These are phyloP conservation scores for Ogataea siamensis DNA, from an alignment of 805 yeast genomes.

Conservation along the genomic window DNA sequence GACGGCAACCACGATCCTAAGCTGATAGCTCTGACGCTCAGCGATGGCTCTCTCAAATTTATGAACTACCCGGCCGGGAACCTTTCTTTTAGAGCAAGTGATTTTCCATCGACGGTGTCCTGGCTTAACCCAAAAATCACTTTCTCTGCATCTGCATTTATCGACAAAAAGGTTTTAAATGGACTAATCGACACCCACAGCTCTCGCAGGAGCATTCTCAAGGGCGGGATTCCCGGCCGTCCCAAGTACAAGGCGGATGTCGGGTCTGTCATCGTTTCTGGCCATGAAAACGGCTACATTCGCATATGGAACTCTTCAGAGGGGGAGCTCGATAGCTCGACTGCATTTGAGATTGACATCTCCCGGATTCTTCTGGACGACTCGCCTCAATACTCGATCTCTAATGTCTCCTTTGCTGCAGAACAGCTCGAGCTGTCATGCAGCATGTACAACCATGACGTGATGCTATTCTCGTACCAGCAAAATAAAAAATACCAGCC, in stretches of 20 bases:
- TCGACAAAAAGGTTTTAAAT: constrained; percentile 31
- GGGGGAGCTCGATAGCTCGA: constrained; percentile 61
- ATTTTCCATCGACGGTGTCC: constrained; percentile 79
- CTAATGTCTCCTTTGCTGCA: constrained; percentile 69
- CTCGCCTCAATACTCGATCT: constrained; percentile 45
- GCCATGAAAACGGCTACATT: constrained; percentile 82
- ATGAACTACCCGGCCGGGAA: constrained; percentile 57
- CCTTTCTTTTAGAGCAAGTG: constrained; percentile 48
- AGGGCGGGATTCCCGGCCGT: constrained; percentile 76
- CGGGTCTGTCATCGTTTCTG: constrained; percentile 69
- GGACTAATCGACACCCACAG: constrained; percentile 46
- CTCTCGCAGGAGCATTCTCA: constrained; percentile 53
- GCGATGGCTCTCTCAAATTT: constrained; percentile 64
- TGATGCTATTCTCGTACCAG: constrained; percentile 71
- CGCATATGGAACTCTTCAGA: constrained; percentile 82
- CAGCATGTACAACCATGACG: constrained; percentile 67
- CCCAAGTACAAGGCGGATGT: constrained; percentile 47
- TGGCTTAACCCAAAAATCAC: constrained; percentile 77
- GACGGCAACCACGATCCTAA: constrained; percentile 77
- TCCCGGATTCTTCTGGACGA: constrained; percentile 45
- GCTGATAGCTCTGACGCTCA: constrained; percentile 55
- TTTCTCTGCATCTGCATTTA: constrained; percentile 47
- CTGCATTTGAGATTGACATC: constrained; percentile 59
- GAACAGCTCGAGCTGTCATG: constrained; percentile 74
- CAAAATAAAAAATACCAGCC: constrained; percentile 46